Conservation (phyloP, 306 rosid species). For the Boehmeria nivea region DNA sequence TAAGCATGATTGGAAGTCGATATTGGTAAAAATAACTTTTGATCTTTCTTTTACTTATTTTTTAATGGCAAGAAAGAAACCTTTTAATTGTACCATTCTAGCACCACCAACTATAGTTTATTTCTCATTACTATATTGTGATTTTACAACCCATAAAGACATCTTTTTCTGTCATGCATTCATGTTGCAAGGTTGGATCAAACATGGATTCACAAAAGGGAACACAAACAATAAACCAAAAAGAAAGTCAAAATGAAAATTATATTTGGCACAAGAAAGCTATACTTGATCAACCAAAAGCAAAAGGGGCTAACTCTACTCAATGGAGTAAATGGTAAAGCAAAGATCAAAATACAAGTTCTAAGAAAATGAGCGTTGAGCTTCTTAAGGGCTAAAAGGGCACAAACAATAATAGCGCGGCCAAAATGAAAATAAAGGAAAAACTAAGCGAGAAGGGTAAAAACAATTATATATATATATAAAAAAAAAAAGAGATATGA, state of each 20-base stretch:
- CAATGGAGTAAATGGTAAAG: no score
- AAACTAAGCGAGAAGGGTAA: not conserved
- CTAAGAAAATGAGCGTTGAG: no score
- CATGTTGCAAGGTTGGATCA: constrained; percentile 6
- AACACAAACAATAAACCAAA: no score
- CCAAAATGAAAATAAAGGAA: not conserved
- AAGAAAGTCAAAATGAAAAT: not conserved
- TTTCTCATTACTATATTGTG: not conserved
- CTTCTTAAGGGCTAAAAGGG: no score
- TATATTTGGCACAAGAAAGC: not conserved
- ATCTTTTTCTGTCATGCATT: not conserved
- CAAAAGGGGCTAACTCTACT: no score
- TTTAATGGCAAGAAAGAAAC: constrained; percentile 3
- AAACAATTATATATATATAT: no score
- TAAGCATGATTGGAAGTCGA: not conserved
- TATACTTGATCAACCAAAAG: not conserved
- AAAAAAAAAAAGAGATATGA: not conserved
- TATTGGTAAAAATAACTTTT: not conserved
- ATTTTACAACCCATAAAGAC: not conserved
- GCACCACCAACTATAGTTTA: not conserved
- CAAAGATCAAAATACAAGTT: not conserved
- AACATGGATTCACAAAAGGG: not conserved
- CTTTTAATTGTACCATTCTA: not conserved
- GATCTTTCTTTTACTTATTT: not conserved
- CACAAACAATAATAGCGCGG: no score